A percentile compares a stretch with the other conserved stretches of the same genome.
These are phyloP conservation scores for Cladophialophora yegresii DNA, from an alignment of 2,329 filamentous ascomycete species.

Conservation along the genomic window DNA sequence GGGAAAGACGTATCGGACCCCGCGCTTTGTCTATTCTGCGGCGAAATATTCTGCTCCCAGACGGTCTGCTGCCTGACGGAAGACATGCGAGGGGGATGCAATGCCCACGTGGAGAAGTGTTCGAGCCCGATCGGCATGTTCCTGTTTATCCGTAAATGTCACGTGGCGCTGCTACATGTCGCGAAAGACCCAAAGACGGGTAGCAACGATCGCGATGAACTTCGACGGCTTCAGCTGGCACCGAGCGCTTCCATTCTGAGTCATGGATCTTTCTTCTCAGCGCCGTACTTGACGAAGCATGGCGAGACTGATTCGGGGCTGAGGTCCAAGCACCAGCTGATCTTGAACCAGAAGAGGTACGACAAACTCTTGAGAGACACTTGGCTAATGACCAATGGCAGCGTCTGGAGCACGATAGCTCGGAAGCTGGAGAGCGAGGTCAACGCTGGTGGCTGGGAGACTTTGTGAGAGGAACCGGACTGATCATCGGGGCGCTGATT, in stretches of 20 bases:
- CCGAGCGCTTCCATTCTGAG: conserved; percentile 23
- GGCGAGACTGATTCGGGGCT: conserved; percentile 94
- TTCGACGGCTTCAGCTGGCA: conserved; percentile 16
- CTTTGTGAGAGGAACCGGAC: conserved; percentile 18
- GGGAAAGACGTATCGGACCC: conserved; percentile 91
- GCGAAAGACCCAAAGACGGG: conserved; percentile 29
- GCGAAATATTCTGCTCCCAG: conserved; percentile 95
- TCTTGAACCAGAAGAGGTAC: conserved; percentile 90
- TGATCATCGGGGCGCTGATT: background rate
- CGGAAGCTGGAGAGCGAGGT: conserved; percentile 91
- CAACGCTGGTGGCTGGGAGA: conserved; percentile 98
- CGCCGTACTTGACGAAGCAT: conserved; percentile 93
- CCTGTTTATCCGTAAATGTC: conserved; percentile 95
- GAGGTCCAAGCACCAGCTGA: conserved; percentile 82
- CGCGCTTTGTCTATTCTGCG: conserved; percentile 89
- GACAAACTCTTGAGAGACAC: conserved; percentile 82
- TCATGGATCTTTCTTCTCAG: conserved; percentile 77
- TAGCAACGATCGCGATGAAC: conserved; percentile 18
- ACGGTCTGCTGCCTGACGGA: conserved; percentile 80
- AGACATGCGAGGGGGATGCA: conserved; percentile 75
- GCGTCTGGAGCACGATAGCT: conserved; percentile 84
- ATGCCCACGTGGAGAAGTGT: conserved; percentile 76
- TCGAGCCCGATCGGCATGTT: conserved; percentile 69
- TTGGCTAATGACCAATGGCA: conserved; percentile 72
- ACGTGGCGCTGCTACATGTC: conserved; percentile 77